Conservation (phyloP, 2,329 filamentous ascomycete genomes). For the Cyclaneusma minus region DNA sequence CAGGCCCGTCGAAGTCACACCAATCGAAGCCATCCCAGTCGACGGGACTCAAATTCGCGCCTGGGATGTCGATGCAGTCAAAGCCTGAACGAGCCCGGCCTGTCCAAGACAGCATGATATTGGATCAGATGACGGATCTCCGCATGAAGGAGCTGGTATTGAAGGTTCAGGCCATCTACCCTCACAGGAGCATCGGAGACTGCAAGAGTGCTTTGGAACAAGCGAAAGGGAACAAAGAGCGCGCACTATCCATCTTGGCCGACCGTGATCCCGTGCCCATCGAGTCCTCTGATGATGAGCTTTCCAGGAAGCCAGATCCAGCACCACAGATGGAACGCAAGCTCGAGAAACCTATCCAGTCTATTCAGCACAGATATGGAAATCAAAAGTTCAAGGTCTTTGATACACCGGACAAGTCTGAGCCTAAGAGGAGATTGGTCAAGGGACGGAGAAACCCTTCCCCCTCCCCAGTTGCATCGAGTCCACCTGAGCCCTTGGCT, state of each 20-base stretch:
- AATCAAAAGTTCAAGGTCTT: slow-evolving; percentile 23
- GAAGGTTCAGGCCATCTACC: slow-evolving; percentile 32
- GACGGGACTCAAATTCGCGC: slow-evolving; percentile 1
- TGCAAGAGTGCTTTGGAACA: slow-evolving; percentile 32
- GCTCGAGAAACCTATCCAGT: slow-evolving; percentile 34
- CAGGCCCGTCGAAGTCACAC: slow-evolving; percentile 2
- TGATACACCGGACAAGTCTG: slow-evolving; percentile 15
- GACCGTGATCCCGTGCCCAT: slow-evolving; percentile 24
- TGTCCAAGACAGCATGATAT: slow-evolving; percentile 24
- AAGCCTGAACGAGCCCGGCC: slow-evolving; percentile 28
- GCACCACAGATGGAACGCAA: slow-evolving; percentile 37
- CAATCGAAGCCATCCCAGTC: not conserved
- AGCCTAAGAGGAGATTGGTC: slow-evolving; percentile 18
- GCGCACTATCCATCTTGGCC: slow-evolving; percentile 32
- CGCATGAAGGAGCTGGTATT: slow-evolving; percentile 32
- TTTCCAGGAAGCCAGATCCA: slow-evolving; percentile 13
- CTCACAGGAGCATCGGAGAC: slow-evolving; percentile 26
- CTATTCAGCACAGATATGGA: slow-evolving; percentile 43
- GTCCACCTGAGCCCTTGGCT: slow-evolving; percentile 7
- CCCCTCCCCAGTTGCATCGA: slow-evolving; percentile 10
- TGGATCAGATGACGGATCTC: slow-evolving; percentile 35
- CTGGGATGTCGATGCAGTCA: slow-evolving; percentile 12
- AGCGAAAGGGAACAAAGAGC: slow-evolving; percentile 35
- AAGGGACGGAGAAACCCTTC: slow-evolving; percentile 15
- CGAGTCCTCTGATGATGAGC: slow-evolving; percentile 19